A percentile compares a stretch with the other conserved stretches of the same genome.
Evolutionary conservation across 2,329 filamentous ascomycete species (phyloP).

Genomic region (Neoascochyta sp.): DNA sequence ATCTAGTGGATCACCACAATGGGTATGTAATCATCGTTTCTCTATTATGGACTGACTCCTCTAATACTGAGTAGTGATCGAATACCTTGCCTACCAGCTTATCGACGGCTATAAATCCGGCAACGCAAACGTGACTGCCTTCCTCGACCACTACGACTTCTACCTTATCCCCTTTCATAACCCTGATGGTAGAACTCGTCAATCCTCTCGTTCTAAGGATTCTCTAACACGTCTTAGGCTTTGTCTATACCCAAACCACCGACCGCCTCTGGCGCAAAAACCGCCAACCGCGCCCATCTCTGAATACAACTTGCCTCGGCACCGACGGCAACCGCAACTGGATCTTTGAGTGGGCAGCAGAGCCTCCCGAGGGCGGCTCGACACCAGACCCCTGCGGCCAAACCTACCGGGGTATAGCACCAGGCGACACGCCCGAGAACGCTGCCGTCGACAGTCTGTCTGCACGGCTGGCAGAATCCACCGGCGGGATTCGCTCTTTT

Average conservation of each 20-base stretch:
- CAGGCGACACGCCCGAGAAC: conserved; percentile 32
- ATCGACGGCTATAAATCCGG: conserved; percentile 27
- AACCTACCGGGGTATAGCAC: conserved; percentile 31
- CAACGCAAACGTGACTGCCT: conserved; percentile 25
- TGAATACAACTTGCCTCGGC: conserved; percentile 26
- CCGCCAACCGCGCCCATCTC: conserved; percentile 27
- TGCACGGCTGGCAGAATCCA: conserved; percentile 35
- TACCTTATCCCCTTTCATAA: conserved; percentile 34
- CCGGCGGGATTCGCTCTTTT: conserved; percentile 55
- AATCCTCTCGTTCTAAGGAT: too few relatives aligned
- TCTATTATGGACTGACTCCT: not conserved
- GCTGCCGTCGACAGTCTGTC: conserved; percentile 45
- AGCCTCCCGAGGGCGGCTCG: conserved; percentile 22
- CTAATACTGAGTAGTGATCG: conserved; percentile 20
- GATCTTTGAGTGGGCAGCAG: conserved; percentile 30
- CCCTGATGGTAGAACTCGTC: conserved; percentile 25
- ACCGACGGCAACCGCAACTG: conserved; percentile 38
- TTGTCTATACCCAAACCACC: conserved; percentile 33
- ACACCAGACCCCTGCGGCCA: conserved; percentile 31
- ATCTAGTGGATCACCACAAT: conserved; percentile 10
- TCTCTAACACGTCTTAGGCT: conserved; percentile 10
- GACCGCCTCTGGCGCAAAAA: conserved; percentile 38
- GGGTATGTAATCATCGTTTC: not conserved
- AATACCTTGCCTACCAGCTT: conserved; percentile 31
- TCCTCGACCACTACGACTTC: conserved; percentile 31